Conservation (phyloP, 805 yeast genomes). For the Cyberlindnera mrakii region DNA sequence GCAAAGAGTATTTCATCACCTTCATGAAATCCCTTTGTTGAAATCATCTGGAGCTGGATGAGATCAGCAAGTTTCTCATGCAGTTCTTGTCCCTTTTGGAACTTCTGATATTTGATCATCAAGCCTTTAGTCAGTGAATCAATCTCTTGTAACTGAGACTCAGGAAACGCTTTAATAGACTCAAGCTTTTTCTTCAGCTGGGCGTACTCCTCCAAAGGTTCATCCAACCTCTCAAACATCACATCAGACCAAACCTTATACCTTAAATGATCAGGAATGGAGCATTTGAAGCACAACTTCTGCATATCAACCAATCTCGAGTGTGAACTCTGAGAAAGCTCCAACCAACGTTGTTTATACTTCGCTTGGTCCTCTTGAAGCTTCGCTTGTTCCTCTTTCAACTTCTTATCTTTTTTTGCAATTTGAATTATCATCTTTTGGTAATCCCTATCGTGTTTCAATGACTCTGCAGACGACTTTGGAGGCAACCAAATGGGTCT, state of each 20-base stretch:
- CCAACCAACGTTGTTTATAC: slow-evolving; percentile 18
- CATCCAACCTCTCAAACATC: slow-evolving; percentile 9
- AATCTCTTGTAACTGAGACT: slow-evolving; percentile 24
- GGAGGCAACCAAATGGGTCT: slow-evolving; percentile 71
- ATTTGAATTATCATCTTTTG: slow-evolving; percentile 31
- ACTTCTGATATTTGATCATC: slow-evolving; percentile 10
- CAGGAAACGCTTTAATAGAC: slow-evolving; percentile 25
- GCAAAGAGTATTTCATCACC: slow-evolving; percentile 31
- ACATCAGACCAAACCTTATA: slow-evolving; percentile 16
- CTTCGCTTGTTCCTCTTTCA: slow-evolving; percentile 4
- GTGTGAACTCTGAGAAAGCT: slow-evolving; percentile 12
- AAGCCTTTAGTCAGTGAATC: slow-evolving; percentile 3
- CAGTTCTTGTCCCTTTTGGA: slow-evolving; percentile 10
- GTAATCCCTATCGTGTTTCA: slow-evolving; percentile 51
- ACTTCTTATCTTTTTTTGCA: slow-evolving; percentile 15
- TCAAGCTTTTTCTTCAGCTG: slow-evolving; percentile 28
- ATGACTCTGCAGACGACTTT: slow-evolving; percentile 45
- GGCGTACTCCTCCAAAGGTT: slow-evolving; percentile 30
- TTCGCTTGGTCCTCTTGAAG: slow-evolving; percentile 7
- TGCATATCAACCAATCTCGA: slow-evolving; percentile 14
- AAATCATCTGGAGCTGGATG: slow-evolving; percentile 30
- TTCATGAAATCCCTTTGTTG: slow-evolving; percentile 28
- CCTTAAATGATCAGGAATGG: slow-evolving; percentile 19
- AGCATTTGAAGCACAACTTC: slow-evolving; percentile 17
- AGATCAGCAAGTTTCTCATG: slow-evolving; percentile 22